These are phyloP conservation scores for Solanum chaucha DNA, from an alignment of 257 asterid species.

Conservation along the genomic window DNA sequence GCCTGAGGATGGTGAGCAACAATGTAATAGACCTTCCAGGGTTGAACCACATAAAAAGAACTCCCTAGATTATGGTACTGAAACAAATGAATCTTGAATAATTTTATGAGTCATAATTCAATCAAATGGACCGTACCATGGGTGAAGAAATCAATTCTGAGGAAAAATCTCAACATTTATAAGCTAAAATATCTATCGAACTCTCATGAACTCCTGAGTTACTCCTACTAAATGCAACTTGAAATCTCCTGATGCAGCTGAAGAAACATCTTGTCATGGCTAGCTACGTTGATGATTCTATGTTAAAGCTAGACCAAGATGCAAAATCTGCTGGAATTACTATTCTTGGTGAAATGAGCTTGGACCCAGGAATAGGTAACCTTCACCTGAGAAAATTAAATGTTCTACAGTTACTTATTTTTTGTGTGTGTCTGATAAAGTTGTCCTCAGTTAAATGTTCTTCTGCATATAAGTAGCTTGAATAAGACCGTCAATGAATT, in stretches of 20 bases:
- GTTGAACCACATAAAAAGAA: background rate
- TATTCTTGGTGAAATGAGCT: conserved; percentile 95
- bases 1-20: background rate
- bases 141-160: background rate
- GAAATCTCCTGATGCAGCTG: conserved; percentile 38
- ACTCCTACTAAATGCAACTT: background rate
- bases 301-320: conserved; percentile 62
- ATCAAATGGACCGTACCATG: background rate
- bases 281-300: conserved; percentile 87
- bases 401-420: background rate
- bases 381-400: background rate
- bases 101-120: background rate
- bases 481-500: background rate
- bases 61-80: background rate
- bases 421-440: background rate
- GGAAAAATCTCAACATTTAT: background rate
- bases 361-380: conserved; percentile 98
- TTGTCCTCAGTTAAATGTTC: background rate
- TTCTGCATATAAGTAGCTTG: background rate
- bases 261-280: conserved; percentile 82
- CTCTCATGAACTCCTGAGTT: background rate
- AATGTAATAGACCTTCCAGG: background rate
- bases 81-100: background rate
- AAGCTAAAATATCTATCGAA: background rate
- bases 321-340: conserved; percentile 66